These are phyloP conservation scores for Rhododendron griersonianum DNA, from an alignment of 148 eudicot species.

Conservation along the genomic window DNA sequence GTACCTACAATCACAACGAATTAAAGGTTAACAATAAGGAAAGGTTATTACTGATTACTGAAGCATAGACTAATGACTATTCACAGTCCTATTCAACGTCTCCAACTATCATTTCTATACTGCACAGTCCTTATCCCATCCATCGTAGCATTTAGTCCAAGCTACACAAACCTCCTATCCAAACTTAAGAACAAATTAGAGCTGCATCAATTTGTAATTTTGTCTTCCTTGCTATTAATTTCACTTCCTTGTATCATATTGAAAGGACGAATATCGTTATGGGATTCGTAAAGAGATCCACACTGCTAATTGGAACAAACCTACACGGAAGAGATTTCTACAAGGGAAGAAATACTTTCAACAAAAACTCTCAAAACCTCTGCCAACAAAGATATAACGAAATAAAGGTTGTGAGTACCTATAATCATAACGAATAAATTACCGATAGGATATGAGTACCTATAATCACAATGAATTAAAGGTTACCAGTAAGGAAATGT, in stretches of 20 bases:
- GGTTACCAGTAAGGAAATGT: not conserved
- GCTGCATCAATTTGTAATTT: not conserved
- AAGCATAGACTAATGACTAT: not conserved
- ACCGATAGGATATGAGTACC: not conserved
- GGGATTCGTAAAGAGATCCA: not conserved
- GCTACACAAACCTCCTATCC: not conserved
- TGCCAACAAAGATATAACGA: not conserved
- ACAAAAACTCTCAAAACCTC: not conserved
- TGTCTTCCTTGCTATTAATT: not conserved
- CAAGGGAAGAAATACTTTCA: not conserved
- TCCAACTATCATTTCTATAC: too few relatives aligned
- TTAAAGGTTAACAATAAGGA: not conserved
- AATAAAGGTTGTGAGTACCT: not conserved
- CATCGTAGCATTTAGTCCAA: not conserved
- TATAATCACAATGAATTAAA: not conserved
- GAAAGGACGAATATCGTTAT: not conserved
- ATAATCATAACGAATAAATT: too few relatives aligned
- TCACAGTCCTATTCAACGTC: too few relatives aligned
- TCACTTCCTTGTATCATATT: not conserved
- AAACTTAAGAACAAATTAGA: not conserved
- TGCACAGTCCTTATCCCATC: not conserved
- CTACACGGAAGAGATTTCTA: not conserved
- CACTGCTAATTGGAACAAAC: not conserved
- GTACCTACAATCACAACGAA: conserved; percentile 49
- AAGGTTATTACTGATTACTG: not conserved